Conservation (phyloP, 768 basidiomycete species). For the Coprinellus aureogranulatus region DNA sequence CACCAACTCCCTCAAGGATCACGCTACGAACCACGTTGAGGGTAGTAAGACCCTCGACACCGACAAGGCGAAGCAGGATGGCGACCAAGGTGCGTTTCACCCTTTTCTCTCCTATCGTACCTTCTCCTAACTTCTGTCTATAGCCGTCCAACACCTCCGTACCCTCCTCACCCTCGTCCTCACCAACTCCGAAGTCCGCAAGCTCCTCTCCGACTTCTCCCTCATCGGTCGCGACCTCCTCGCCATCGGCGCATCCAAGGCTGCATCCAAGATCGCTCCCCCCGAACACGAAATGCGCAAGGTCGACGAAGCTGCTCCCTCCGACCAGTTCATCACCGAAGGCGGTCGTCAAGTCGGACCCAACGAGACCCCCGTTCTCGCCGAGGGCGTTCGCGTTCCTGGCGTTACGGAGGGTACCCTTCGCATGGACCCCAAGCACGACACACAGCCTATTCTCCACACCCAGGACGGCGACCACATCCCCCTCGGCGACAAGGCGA, state of each 20-base stretch:
- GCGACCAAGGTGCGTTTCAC: conserved; percentile 50
- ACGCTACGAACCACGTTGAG: conserved; percentile 29
- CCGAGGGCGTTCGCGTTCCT: conserved; percentile 20
- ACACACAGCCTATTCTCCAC: conserved; percentile 22
- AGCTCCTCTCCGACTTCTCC: conserved; percentile 77
- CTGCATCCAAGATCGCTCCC: conserved; percentile 68
- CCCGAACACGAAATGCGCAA: conserved; percentile 53
- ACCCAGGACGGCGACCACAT: conserved; percentile 32
- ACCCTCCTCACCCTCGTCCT: conserved; percentile 82
- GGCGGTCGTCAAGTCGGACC: conserved; percentile 32
- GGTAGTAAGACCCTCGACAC: conserved; percentile 39
- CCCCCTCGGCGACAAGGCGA: too few species aligned
- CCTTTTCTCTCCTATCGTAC: background rate
- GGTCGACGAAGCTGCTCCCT: conserved; percentile 68
- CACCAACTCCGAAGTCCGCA: conserved; percentile 92
- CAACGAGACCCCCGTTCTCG: conserved; percentile 34
- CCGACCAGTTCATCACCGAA: conserved; percentile 63
- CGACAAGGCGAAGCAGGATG: too few species aligned
- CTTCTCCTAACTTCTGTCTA: background rate
- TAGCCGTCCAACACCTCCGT: conserved; percentile 82
- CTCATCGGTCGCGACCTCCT: conserved; percentile 82
- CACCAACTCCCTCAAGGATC: too few species aligned
- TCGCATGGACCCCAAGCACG: conserved; percentile 49
- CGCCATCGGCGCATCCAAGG: conserved; percentile 70
- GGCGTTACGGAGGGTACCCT: too few species aligned